Conservation (phyloP, 1,284 basidiomycete species). For the Marasmius tenuissimus region DNA sequence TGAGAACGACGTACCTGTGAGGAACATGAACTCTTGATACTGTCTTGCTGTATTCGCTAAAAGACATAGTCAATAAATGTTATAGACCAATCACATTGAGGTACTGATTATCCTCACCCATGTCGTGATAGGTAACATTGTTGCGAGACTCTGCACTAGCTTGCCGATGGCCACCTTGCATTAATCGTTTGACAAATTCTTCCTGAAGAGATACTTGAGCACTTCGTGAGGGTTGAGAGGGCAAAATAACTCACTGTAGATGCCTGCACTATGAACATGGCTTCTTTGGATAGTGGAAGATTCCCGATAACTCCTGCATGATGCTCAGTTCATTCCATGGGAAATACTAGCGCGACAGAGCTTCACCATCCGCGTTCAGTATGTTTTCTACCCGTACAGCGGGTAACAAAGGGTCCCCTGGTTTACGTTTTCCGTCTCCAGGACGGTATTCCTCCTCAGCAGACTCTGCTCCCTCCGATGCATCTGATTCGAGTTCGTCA, state of each 20-base stretch:
- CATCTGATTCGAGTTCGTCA: slow-evolving; percentile 69
- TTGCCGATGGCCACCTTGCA: slow-evolving; percentile 57
- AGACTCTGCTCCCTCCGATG: slow-evolving; percentile 31
- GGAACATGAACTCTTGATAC: slow-evolving; percentile 68
- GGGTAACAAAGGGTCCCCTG: slow-evolving; percentile 64
- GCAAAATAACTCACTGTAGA: slow-evolving; percentile 57
- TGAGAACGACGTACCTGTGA: slow-evolving; percentile 48
- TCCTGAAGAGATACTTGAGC: slow-evolving; percentile 39
- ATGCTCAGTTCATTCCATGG: slow-evolving; percentile 5
- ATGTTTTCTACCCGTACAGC: slow-evolving; percentile 65
- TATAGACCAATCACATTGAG: slow-evolving; percentile 11
- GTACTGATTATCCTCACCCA: slow-evolving; percentile 47
- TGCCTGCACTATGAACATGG: slow-evolving; percentile 64
- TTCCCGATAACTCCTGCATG: slow-evolving; percentile 50
- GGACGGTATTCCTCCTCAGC: slow-evolving; percentile 39
- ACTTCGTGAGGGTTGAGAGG: slow-evolving; percentile 7
- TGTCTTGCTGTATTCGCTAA: slow-evolving; percentile 56
- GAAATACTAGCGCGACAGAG: background rate
- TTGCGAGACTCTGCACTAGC: slow-evolving; percentile 52
- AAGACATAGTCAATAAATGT: background rate
- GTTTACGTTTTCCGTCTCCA: slow-evolving; percentile 45
- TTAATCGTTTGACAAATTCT: slow-evolving; percentile 72
- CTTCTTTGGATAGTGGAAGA: slow-evolving; percentile 71
- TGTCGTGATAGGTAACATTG: slow-evolving; percentile 63
- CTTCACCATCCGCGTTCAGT: slow-evolving; percentile 66